Evolutionary conservation across 1,284 basidiomycete genomes (phyloP).

Genomic region (Ceratobasidium sp.): DNA sequence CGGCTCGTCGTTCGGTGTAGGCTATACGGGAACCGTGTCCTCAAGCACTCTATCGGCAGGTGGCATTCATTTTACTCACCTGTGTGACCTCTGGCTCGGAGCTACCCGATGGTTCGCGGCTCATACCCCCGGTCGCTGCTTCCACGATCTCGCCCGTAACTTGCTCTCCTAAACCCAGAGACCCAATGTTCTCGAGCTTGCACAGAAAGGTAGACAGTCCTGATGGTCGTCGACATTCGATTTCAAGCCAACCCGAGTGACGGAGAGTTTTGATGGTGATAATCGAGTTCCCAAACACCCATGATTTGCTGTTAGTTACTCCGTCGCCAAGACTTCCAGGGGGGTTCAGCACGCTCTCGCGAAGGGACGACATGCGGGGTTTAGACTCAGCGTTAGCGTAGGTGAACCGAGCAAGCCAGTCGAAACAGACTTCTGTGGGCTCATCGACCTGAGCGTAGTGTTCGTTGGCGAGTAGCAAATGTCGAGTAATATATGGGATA

Average conservation of each 20-base stretch:
- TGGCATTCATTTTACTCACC: constrained; percentile 13
- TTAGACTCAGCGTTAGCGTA: constrained; percentile 95
- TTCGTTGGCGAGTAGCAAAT: constrained; percentile 89
- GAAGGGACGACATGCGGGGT: constrained; percentile 83
- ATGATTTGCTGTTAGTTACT: constrained; percentile 73
- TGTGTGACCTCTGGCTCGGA: not conserved
- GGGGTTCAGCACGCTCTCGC: constrained; percentile 62
- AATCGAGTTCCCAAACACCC: constrained; percentile 89
- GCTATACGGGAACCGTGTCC: constrained; percentile 13
- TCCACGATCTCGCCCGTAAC: constrained; percentile 36
- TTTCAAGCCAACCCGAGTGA: constrained; percentile 89
- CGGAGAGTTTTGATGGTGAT: constrained; percentile 83
- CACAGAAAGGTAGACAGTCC: constrained; percentile 88
- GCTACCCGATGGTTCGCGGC: not conserved
- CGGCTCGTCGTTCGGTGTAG: constrained; percentile 4
- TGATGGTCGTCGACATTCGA: constrained; percentile 87
- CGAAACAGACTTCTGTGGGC: constrained; percentile 95
- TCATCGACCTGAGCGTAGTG: constrained; percentile 80
- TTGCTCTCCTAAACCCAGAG: constrained; percentile 66
- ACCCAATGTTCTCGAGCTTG: constrained; percentile 88
- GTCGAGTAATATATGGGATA: constrained; percentile 87
- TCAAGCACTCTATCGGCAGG: constrained; percentile 18
- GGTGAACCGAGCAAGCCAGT: constrained; percentile 96
- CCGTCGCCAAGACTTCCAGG: constrained; percentile 55
- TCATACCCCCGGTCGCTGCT: constrained; percentile 27